Evolutionary conservation across 768 basidiomycete genomes (phyloP).

Genomic region (Pleurotus citrinopileatus): DNA sequence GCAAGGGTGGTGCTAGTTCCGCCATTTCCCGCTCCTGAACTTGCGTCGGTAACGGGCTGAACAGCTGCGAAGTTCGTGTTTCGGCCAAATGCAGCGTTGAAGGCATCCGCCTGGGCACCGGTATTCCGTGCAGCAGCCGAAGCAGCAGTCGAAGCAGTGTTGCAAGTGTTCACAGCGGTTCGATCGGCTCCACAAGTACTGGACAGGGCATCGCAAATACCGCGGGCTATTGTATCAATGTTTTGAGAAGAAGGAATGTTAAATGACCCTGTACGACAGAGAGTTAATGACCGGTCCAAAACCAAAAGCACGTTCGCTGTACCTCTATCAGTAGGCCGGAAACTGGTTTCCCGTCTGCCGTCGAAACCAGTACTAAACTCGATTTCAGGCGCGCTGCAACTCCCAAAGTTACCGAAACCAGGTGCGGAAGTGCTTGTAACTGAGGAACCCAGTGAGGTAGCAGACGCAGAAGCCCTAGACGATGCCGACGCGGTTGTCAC

Average conservation of each 20-base stretch:
- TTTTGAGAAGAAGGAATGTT: constrained; percentile 61
- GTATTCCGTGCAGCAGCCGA: constrained; percentile 35
- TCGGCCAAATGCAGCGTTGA: constrained; percentile 58
- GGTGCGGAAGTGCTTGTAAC: constrained; percentile 18
- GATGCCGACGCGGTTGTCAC: constrained; percentile 11
- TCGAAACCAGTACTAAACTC: constrained; percentile 54
- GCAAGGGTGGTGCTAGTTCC: constrained; percentile 11
- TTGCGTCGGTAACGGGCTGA: constrained; percentile 35
- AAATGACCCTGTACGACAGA: constrained; percentile 36
- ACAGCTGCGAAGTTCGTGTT: constrained; percentile 48
- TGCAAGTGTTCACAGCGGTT: constrained; percentile 49
- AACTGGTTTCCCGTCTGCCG: constrained; percentile 46
- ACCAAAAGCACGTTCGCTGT: neutral
- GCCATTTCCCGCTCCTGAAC: constrained; percentile 22
- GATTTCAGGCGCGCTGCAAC: constrained; percentile 49
- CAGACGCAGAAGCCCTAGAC: constrained; percentile 13
- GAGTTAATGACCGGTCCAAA: neutral
- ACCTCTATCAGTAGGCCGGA: constrained; percentile 49
- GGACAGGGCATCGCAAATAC: constrained; percentile 54
- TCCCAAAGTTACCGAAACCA: constrained; percentile 43
- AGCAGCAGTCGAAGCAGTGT: constrained; percentile 37
- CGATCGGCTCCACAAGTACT: constrained; percentile 54
- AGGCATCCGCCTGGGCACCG: constrained; percentile 59
- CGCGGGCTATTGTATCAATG: constrained; percentile 55
- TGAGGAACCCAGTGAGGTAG: constrained; percentile 18